Evolutionary conservation across 352 stramenopile genomes (phyloP), one percentile per base, ranked within the genome.

Genomic region (Globisporangium ultimum): DNA sequence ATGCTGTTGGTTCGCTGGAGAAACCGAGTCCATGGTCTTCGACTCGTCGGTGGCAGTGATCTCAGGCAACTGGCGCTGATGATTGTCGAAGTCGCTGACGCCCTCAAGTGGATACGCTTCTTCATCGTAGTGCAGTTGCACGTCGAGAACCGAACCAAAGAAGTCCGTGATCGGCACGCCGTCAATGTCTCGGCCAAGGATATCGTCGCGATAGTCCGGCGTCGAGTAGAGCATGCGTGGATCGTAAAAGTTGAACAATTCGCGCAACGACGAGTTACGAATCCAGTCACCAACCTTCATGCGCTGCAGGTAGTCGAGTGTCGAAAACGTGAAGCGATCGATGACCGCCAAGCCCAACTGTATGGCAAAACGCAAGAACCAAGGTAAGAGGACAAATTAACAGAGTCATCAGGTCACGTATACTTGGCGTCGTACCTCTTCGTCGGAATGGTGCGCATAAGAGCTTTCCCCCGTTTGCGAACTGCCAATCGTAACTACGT

Each of bases 401-500:
- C 51, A 6, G 15, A 54, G 8, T 41, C 32, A 38, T 14, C 18
- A 36, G 10, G 48, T 32, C n/a, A n/a, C n/a, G 28, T 53, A 15
- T 12, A 48, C 18, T 18, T 41, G 36, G 36, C 12, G 12, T 43
- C 48, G 24, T 45, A 93, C 84, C 64, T 94, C 84, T 24, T 71
- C 76, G 57, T 95, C 87, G 2, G 80, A 89, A 55, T 95, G 87
- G 52, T 98, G 95, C 2, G 96, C 93, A 70, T 98, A 99, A 10
- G 94, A 98, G 73, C 97, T 98, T 66, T 99, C 88, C 38, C 82
- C 84, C 17, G 85, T 87, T 52, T 96, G 66, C 20, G 89, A 97
- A 55, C 90, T 98, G 51, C 93, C 95, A 50, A 98, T 92, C 10
- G 89, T 95, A 49, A 97, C 88, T 9, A 98, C 87, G 63, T 98